phyloP scores from a whole-genome alignment of 768 basidiomycete species.

The Lyophyllum semitale region DNA sequence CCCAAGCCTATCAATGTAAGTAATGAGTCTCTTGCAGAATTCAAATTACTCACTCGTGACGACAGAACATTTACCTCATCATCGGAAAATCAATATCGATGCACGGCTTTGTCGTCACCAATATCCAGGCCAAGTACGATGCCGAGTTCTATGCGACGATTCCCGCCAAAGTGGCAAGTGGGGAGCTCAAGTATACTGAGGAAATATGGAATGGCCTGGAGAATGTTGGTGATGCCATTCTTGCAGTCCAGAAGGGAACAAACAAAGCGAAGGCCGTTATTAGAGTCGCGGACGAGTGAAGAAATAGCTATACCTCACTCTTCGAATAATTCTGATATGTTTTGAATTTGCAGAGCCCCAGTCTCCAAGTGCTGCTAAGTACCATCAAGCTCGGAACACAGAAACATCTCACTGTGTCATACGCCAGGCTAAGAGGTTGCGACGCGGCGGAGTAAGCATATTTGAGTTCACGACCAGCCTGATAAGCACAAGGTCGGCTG shows the following conservation, averaged over 20 bases:
- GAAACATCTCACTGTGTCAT: too few relatives aligned
- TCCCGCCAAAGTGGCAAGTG: constrained; percentile 40
- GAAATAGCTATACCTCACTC: too few relatives aligned
- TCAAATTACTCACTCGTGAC: not conserved
- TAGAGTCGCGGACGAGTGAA: constrained; percentile 32
- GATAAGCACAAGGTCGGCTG: too few relatives aligned
- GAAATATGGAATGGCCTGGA: constrained; percentile 47
- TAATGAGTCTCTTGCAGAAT: not conserved
- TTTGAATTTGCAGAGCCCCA: too few relatives aligned
- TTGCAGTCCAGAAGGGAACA: constrained; percentile 34
- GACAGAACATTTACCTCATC: constrained; percentile 40
- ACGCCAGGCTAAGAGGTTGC: too few relatives aligned
- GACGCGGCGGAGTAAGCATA: too few relatives aligned
- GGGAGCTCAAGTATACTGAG: constrained; percentile 50
- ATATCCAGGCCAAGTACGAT: constrained; percentile 33
- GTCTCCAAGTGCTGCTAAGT: too few relatives aligned
- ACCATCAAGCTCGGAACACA: too few relatives aligned
- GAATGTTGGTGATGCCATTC: constrained; percentile 34
- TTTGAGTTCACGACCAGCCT: too few relatives aligned
- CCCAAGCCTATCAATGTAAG: constrained; percentile 28
- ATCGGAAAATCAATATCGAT: constrained; percentile 43
- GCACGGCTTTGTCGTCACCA: constrained; percentile 38
- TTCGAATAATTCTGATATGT: too few relatives aligned
- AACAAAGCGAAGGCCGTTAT: constrained; percentile 38
- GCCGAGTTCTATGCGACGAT: constrained; percentile 44